Evolutionary conservation across 208 protist genomes (phyloP), one percentile per base, ranked within the genome.

Genomic region (Trypanosoma rangeli): DNA sequence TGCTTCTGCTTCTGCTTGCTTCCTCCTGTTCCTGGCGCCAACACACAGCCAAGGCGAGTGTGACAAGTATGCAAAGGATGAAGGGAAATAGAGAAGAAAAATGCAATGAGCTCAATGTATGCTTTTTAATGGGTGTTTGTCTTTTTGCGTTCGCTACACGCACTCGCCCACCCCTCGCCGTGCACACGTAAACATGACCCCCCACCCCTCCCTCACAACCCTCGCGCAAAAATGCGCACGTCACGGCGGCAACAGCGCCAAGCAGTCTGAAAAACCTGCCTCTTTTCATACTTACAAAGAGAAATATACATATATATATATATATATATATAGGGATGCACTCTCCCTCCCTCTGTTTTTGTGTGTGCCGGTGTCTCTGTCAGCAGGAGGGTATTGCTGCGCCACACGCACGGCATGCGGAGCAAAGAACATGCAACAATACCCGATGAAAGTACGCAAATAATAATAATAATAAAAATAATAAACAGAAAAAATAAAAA

Each of bases 41-140:
- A 18, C 18, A 9, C 16, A 53, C 12, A 53, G 49, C 12, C 16
- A 53, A 26, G 4, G 33, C 33, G 33, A 9, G 33, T 2, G 24
- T 62, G 15, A 62, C 9, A 20, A 26, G 57, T 26, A 46, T 44
- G 4, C 22, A 63, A 64, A 33, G 39, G 20, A 44, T 39, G 46
- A 55, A 24, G 59, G 68, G 61, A 73, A 73, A 73, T 33, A 26
- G 71, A 71, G 20, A 37, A 7, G 33, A 37, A 37, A 7, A 37
- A 37, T 37, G 33, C 33, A 2, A 37, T 37, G 33, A 37, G 33
- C 33, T 37, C 33, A 2, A 37, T 37, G 33, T 7, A 37, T 37
- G 26, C 22, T 8, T 56, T 56, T 56, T 56, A 29, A 5, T 31
- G 4, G 13, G 1, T 56, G 8, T 56, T 56, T 33, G 5, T 33